Evolutionary conservation across 176 grass and related monocot genomes (phyloP).

Genomic region (Puya raimondii): DNA sequence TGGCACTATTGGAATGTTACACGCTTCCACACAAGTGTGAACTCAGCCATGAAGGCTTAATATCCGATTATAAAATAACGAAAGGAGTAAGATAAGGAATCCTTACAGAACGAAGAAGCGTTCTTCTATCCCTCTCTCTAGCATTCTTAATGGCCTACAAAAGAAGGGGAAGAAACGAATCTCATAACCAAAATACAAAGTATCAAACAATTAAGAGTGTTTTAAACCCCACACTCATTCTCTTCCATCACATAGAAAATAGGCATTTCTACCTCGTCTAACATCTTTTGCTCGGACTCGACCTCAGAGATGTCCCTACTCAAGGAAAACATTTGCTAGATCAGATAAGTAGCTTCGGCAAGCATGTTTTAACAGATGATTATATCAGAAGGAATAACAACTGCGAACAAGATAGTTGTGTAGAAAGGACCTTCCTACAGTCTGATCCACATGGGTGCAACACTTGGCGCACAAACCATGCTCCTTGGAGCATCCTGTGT

Average conservation of each 20-base stretch:
- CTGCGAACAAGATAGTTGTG: background rate
- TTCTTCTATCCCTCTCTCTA: conserved; percentile 70
- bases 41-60: no score
- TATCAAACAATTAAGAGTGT: background rate
- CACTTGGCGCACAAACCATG: conserved; percentile 80
- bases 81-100: background rate
- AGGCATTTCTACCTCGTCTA: conserved; percentile 43
- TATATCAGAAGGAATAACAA: background rate
- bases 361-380: background rate
- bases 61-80: no score
- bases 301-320: conserved; percentile 35
- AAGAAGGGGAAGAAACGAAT: background rate
- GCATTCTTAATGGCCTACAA: conserved; percentile 76
- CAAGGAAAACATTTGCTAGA: background rate
- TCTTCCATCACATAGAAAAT: background rate
- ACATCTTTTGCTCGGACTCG: conserved; percentile 35
- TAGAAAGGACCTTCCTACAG: conserved; percentile 61
- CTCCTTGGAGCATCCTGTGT: conserved; percentile 73
- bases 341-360: background rate
- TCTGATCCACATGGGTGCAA: conserved; percentile 32
- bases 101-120: conserved; percentile 81
- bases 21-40: no score
- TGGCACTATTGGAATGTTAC: no score
- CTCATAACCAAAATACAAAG: conserved; percentile 21
- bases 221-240: conserved; percentile 1